Evolutionary conservation across 2,329 filamentous ascomycete genomes (phyloP), one percentile per base, ranked within the genome.

Genomic region (Corinectria fuckeliana): DNA sequence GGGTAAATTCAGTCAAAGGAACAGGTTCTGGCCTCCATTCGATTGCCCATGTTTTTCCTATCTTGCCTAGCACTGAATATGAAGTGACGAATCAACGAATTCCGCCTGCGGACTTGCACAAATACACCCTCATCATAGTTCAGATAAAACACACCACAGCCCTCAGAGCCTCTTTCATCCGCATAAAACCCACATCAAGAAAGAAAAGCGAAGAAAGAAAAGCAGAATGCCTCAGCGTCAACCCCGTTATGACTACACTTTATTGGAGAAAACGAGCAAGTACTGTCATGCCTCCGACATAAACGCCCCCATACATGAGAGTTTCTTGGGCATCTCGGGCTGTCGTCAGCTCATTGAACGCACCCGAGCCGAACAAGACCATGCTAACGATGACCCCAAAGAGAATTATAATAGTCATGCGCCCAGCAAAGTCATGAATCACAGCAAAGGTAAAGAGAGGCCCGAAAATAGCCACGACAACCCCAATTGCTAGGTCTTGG

Each of bases 391-490:
- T 79, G 1, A 79, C 73, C 0, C 79, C 82, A 0, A 86, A 81
- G 0, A 88, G 75, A 4, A 81, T 66, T 2, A 87, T 82, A 2
- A 89, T 80, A 0, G 81, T 81, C 63, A 89, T 79, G n/a, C 86
- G 80, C 2, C 82, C 84, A 0, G 82, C 69, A 60, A 88, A 86
- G 5, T 82, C 80, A 0, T 82, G 78, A 18, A 89, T 83, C 20
- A 87, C 77, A 5, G 80, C 72, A 67, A 89, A 90, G 0, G 84
- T 80, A 8, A 89, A 67, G 1, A 88, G 77, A 0, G 88, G 87
- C 0, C 86, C 74, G 5, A 89, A 72, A 2, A 89, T 76, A 0
- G 69, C 71, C 13, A 67, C 55, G 25, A 69, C 62, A 20, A 68
- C 62, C 20, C 65, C 71, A 8, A 72, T 41, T 4, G 51, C 60